Evolutionary conservation across 75 land plant species (phyloP).

Genomic region (Pseudotsuga menziesii): DNA sequence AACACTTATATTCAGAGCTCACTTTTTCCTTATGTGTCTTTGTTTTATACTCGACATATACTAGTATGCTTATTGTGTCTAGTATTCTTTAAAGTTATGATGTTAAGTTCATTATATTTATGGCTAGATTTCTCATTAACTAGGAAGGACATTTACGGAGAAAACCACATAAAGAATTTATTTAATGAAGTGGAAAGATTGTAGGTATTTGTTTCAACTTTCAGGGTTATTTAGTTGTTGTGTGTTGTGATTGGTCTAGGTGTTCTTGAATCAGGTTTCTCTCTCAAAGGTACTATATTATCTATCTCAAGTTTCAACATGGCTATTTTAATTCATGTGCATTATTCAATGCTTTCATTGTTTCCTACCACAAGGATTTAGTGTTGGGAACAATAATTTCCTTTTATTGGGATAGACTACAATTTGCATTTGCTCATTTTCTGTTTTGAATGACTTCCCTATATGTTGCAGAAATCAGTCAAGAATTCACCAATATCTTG

Average conservation of each 20-base stretch:
- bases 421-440: neutral
- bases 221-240: neutral
- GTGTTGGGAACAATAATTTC: neutral
- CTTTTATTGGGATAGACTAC: slow-evolving; percentile 6
- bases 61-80: neutral
- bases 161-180: slow-evolving; percentile 21
- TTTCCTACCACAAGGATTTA: neutral
- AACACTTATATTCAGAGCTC: neutral
- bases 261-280: neutral
- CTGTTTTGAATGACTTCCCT: neutral
- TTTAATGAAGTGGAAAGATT: slow-evolving; percentile 46
- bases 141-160: slow-evolving; percentile 52
- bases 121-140: neutral
- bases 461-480: slow-evolving; percentile 34
- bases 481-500: slow-evolving; percentile 48
- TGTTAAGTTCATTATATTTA: neutral
- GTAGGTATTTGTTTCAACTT: slow-evolving; percentile 39
- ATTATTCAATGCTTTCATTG: neutral
- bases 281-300: neutral
- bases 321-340: no score
- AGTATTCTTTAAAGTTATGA: neutral
- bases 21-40: no score
- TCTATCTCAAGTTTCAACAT: neutral
- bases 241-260: neutral
- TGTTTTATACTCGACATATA: neutral